A percentile compares a stretch with the other conserved stretches of the same genome.
Conservation (phyloP, 257 asterid genomes). For the Echites panduratus region DNA sequence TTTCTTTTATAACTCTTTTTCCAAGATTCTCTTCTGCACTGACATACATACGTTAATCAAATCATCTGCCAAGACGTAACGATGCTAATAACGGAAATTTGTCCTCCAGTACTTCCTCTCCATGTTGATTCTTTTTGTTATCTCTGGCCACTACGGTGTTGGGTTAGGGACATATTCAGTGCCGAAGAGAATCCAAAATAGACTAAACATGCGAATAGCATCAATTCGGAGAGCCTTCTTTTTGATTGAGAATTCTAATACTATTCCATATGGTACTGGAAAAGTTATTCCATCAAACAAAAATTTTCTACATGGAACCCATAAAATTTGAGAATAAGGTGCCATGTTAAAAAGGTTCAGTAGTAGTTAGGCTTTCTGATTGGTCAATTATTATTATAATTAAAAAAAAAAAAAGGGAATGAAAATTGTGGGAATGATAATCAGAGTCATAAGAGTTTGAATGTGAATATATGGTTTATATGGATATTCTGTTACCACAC, state of each 20-base stretch:
- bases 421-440: not conserved
- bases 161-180: not conserved
- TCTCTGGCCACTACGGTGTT: not conserved
- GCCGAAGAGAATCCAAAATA: not conserved
- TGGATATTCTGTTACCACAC: conserved; percentile 20
- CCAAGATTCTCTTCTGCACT: conserved; percentile 15
- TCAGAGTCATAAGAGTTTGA: not conserved
- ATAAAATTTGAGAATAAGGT: too few species aligned
- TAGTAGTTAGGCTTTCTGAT: too few species aligned
- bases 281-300: too few species aligned
- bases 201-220: not conserved
- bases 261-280: too few species aligned
- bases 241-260: too few species aligned
- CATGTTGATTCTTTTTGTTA: conserved; percentile 1
- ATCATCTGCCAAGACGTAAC: conserved; percentile 14
- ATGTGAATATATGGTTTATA: conserved; percentile 6
- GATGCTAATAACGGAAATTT: not conserved
- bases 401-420: too few species aligned
- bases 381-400: too few species aligned
- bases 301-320: too few species aligned
- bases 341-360: too few species aligned
- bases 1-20: not conserved
- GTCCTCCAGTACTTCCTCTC: not conserved
- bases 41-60: not conserved
- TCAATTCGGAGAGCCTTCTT: not conserved